A percentile compares a stretch with the other conserved stretches of the same genome.
Evolutionary conservation across 2,329 filamentous ascomycete species (phyloP).

Genomic region (Juglanconis juglandina): DNA sequence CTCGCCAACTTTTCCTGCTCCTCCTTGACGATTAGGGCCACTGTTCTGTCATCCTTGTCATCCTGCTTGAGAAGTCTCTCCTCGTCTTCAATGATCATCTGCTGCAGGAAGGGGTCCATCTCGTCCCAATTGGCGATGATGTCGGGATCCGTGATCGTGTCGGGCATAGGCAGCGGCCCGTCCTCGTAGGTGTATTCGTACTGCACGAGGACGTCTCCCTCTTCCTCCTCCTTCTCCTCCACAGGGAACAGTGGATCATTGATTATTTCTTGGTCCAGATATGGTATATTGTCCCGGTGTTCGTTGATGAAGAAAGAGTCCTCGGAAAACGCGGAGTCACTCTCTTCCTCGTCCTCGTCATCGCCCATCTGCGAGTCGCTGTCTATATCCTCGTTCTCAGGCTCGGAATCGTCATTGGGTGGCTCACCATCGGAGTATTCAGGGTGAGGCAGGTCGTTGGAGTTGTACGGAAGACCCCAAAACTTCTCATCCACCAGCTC

Average conservation of each 20-base stretch:
- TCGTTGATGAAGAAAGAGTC: neutral
- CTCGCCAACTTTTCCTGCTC: neutral
- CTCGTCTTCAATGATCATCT: neutral
- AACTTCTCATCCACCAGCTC: slow-evolving; percentile 11
- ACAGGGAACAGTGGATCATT: too few species aligned
- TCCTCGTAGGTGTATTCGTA: neutral
- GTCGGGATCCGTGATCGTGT: neutral
- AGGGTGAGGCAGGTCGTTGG: neutral
- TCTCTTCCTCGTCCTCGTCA: neutral
- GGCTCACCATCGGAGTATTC: neutral
- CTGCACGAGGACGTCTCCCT: neutral
- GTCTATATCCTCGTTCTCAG: neutral
- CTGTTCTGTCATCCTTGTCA: neutral
- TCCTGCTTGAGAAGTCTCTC: neutral
- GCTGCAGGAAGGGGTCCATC: neutral
- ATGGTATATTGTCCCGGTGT: too few species aligned
- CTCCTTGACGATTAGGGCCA: neutral
- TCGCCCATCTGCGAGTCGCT: neutral
- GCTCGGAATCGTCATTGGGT: neutral
- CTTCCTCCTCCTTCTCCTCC: neutral
- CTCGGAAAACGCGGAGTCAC: neutral
- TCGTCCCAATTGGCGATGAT: slow-evolving; percentile 5
- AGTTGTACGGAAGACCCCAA: slow-evolving; percentile 6
- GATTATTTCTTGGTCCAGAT: too few species aligned
- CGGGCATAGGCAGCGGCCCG: neutral